Percentiles rank a stretch among this genome's conserved stretches.
Evolutionary conservation across 2,329 filamentous ascomycete genomes (phyloP).

Genomic region (Diaporthe velutina): DNA sequence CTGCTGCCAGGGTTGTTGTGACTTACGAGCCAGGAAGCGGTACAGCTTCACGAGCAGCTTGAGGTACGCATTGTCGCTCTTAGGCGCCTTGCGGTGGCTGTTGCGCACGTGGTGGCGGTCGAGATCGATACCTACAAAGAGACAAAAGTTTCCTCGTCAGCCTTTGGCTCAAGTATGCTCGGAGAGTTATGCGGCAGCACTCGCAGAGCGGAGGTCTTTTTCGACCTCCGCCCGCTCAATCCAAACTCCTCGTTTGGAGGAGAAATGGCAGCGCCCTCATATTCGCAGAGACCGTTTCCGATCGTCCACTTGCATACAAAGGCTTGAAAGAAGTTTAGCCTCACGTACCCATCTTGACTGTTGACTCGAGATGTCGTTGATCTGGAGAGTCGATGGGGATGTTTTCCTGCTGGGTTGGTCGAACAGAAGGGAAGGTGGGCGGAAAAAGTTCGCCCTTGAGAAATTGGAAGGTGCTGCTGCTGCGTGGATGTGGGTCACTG

Average conservation of each 20-base stretch:
- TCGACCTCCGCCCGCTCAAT: constrained; percentile 31
- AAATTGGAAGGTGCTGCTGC: constrained; percentile 35
- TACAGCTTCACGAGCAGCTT: constrained; percentile 99
- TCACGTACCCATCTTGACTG: constrained; percentile 74
- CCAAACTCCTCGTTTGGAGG: constrained; percentile 28
- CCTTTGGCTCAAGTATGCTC: constrained; percentile 76
- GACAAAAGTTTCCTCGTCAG: constrained; percentile 66
- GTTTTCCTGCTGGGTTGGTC: constrained; percentile 50
- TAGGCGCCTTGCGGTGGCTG: constrained; percentile 92
- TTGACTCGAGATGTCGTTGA: constrained; percentile 50
- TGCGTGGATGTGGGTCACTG: constrained; percentile 33
- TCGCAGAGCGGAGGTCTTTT: constrained; percentile 41
- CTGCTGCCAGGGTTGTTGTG: constrained; percentile 28
- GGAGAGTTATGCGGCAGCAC: constrained; percentile 50
- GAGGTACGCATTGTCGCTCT: constrained; percentile 96
- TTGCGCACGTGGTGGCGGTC: constrained; percentile 76
- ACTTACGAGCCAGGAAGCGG: constrained; percentile 95
- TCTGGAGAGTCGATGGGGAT: constrained; percentile 55
- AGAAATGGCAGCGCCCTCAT: constrained; percentile 39
- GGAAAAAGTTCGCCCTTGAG: constrained; percentile 38
- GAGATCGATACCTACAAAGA: constrained; percentile 77
- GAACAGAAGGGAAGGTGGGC: constrained; percentile 42
- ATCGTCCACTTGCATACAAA: constrained; percentile 65
- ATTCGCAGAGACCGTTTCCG: constrained; percentile 40
- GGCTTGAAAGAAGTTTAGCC: constrained; percentile 52